Percentiles rank a stretch among this genome's conserved stretches.
phyloP scores from a whole-genome alignment of 306 rosid genomes.

The Lathyrus tuberosus region DNA sequence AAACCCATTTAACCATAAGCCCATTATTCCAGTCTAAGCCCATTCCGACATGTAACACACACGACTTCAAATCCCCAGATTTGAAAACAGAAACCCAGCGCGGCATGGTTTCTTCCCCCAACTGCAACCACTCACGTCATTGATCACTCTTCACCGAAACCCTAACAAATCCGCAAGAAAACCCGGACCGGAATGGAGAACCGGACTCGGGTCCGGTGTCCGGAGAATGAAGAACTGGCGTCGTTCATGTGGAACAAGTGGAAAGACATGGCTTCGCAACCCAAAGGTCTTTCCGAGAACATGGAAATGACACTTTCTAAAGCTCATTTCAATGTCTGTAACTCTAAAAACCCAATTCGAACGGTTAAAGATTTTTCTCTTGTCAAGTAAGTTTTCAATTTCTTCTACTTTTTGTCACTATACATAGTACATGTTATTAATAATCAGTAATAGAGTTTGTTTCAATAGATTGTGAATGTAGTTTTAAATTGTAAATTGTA shows the following conservation, averaged over 20 bases:
- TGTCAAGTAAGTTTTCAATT: slow-evolving; percentile 62
- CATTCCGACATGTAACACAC: background rate
- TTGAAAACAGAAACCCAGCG: slow-evolving; percentile 37
- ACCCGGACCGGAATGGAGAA: slow-evolving; percentile 52
- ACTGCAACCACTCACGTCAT: slow-evolving; percentile 9
- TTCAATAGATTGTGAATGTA: no score
- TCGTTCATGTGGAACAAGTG: slow-evolving; percentile 64
- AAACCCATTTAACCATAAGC: no score
- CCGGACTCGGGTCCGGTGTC: slow-evolving; percentile 51
- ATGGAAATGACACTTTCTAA: slow-evolving; percentile 71
- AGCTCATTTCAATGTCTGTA: slow-evolving; percentile 73
- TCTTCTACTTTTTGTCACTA: background rate
- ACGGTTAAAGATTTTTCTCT: slow-evolving; percentile 76
- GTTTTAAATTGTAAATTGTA: no score
- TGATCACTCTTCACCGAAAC: slow-evolving; percentile 14
- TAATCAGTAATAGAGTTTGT: no score
- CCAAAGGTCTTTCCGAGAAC: slow-evolving; percentile 75
- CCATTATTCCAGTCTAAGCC: background rate
- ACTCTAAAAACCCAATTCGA: slow-evolving; percentile 62
- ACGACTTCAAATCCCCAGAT: slow-evolving; percentile 5
- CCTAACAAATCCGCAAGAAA: slow-evolving; percentile 1
- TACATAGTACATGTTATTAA: background rate
- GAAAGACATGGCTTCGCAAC: slow-evolving; percentile 68
- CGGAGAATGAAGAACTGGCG: slow-evolving; percentile 65
- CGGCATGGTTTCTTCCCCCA: slow-evolving; percentile 36